Evolutionary conservation across 495 filamentous ascomycete genomes (phyloP).

Genomic region (Aspergillus sclerotioniger): DNA sequence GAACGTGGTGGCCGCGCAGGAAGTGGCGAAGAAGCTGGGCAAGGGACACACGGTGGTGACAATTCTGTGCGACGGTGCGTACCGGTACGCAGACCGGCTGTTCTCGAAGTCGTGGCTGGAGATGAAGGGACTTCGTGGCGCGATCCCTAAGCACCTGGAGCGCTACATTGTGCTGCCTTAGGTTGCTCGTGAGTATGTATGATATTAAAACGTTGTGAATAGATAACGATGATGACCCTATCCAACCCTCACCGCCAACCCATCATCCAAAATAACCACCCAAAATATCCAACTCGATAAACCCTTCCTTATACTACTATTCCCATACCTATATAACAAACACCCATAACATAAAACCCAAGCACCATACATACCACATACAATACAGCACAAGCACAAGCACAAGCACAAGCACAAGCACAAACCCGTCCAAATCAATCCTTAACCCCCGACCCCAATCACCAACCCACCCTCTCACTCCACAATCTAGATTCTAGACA

Average conservation of each 20-base stretch:
- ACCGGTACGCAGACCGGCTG: constrained; percentile 89
- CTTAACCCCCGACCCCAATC: no score
- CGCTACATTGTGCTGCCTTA: constrained; percentile 92
- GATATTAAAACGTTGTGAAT: constrained; percentile 18
- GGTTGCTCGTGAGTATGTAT: constrained; percentile 2
- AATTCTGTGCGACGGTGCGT: constrained; percentile 90
- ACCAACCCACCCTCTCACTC: no score
- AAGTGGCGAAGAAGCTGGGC: constrained; percentile 87
- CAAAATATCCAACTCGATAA: background rate
- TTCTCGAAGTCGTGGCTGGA: constrained; percentile 88
- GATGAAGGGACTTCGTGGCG: constrained; percentile 74
- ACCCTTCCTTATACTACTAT: background rate
- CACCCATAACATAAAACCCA: no score
- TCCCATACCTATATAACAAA: no score
- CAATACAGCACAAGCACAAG: no score
- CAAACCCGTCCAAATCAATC: no score
- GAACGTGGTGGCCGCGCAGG: constrained; percentile 93
- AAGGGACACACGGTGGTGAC: constrained; percentile 91
- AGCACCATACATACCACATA: no score
- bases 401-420: no score
- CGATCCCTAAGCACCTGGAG: constrained; percentile 81
- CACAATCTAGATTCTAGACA: no score
- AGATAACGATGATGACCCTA: constrained; percentile 5
- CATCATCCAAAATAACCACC: no score
- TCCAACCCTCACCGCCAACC: no score